These are phyloP conservation scores for Malassezia vespertilionis DNA, from an alignment of 1,284 basidiomycete genomes.

Conservation along the genomic window DNA sequence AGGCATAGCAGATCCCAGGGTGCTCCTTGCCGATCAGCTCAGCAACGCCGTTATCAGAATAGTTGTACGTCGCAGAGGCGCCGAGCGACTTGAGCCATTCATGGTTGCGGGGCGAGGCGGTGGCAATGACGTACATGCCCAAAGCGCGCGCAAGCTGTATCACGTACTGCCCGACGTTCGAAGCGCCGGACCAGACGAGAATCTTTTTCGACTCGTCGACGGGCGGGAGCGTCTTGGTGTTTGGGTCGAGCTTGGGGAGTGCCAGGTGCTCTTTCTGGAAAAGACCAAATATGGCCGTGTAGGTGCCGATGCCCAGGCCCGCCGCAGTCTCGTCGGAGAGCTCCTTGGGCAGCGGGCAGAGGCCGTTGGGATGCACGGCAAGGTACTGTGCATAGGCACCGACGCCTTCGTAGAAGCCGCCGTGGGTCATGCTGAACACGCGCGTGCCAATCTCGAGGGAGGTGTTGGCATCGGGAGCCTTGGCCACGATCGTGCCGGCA, in stretches of 20 bases:
- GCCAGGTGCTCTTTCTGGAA: conserved; percentile 20
- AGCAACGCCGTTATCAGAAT: conserved; percentile 48
- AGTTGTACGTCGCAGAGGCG: conserved; percentile 49
- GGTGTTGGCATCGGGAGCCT: conserved; percentile 46
- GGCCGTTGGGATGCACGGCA: conserved; percentile 31
- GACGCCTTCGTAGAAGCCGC: conserved; percentile 43
- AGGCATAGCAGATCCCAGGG: conserved; percentile 31
- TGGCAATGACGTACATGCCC: conserved; percentile 52
- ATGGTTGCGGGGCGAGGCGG: conserved; percentile 48
- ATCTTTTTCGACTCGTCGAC: conserved; percentile 24
- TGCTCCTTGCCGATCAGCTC: conserved; percentile 32
- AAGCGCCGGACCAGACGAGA: conserved; percentile 55
- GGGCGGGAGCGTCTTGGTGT: conserved; percentile 17
- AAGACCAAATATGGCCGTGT: conserved; percentile 24
- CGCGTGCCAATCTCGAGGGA: conserved; percentile 54
- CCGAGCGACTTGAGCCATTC: conserved; percentile 32
- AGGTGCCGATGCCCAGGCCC: conserved; percentile 33
- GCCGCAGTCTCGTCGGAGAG: conserved; percentile 22
- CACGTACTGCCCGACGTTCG: conserved; percentile 53
- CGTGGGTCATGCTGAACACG: conserved; percentile 53
- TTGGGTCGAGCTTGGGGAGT: conserved; percentile 19
- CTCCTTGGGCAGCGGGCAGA: conserved; percentile 30
- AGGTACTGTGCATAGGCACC: conserved; percentile 48
- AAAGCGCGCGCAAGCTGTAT: conserved; percentile 45
- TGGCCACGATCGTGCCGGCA: conserved; percentile 54